Conservation (phyloP, 2,329 filamentous ascomycete genomes). For the Metarhizium guizhouense region DNA sequence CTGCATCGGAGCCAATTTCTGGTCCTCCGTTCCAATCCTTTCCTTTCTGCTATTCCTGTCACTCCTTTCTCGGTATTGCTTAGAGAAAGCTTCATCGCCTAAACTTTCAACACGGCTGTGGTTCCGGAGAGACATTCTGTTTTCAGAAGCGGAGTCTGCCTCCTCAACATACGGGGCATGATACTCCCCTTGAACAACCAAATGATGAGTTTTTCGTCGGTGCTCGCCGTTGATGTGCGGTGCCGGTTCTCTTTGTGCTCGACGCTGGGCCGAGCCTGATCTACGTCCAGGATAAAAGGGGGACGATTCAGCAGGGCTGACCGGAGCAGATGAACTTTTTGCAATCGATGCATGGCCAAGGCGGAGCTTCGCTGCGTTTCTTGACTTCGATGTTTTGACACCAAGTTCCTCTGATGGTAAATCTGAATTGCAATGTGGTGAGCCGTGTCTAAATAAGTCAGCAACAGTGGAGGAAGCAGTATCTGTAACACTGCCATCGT, state of each 20-base stretch:
- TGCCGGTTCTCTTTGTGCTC: slow-evolving; percentile 16
- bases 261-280: slow-evolving; percentile 17
- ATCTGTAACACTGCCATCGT: background rate
- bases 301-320: slow-evolving; percentile 5
- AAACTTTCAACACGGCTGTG: background rate
- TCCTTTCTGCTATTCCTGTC: background rate
- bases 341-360: background rate
- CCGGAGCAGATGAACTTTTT: background rate
- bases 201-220: background rate
- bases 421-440: background rate
- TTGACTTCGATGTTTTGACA: background rate
- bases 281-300: slow-evolving; percentile 15
- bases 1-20: background rate
- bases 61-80: background rate
- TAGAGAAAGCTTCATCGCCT: background rate
- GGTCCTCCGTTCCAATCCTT: background rate
- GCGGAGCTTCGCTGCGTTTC: background rate
- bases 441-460: background rate
- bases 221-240: background rate
- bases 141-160: background rate
- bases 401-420: background rate
- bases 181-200: slow-evolving; percentile 1
- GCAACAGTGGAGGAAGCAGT: background rate
- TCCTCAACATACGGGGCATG: slow-evolving; percentile 12
- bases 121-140: background rate